phyloP scores from a whole-genome alignment of 257 asterid genomes.

The Scutellaria baicalensis region DNA sequence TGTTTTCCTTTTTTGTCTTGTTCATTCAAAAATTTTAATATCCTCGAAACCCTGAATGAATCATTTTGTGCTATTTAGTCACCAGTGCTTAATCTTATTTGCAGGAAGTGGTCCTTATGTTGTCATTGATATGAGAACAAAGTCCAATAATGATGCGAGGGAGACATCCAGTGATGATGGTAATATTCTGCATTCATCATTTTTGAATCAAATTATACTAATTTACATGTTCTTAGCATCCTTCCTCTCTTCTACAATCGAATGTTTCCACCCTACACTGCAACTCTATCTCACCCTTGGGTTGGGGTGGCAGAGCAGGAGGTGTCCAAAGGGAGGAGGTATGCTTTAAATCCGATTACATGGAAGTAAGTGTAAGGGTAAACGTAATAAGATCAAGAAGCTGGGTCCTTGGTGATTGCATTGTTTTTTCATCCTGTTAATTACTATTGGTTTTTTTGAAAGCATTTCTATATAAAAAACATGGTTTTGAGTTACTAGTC shows the following conservation, averaged over 20 bases:
- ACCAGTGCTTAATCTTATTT: conserved; percentile 10
- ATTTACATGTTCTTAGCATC: neutral
- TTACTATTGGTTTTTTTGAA: neutral
- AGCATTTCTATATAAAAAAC: neutral
- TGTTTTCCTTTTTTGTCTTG: neutral
- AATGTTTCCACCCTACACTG: neutral
- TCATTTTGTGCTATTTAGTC: conserved; percentile 6
- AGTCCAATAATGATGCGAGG: conserved; percentile 36
- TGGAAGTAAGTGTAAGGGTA: neutral
- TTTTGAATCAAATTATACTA: neutral
- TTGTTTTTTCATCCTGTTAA: neutral
- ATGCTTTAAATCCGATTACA: neutral
- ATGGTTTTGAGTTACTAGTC: neutral
- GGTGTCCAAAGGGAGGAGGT: neutral
- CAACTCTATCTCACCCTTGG: neutral
- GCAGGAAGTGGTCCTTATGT: conserved; percentile 94
- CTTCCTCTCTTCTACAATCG: neutral
- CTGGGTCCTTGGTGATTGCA: neutral
- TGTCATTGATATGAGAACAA: conserved; percentile 75
- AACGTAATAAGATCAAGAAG: neutral
- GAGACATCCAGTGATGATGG: conserved; percentile 80
- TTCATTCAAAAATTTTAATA: neutral
- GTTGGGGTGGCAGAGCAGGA: neutral
- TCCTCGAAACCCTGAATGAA: neutral
- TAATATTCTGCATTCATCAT: conserved; percentile 13